Evolutionary conservation across 306 rosid genomes (phyloP).

Genomic region (Cucurbita argyrosperma): DNA sequence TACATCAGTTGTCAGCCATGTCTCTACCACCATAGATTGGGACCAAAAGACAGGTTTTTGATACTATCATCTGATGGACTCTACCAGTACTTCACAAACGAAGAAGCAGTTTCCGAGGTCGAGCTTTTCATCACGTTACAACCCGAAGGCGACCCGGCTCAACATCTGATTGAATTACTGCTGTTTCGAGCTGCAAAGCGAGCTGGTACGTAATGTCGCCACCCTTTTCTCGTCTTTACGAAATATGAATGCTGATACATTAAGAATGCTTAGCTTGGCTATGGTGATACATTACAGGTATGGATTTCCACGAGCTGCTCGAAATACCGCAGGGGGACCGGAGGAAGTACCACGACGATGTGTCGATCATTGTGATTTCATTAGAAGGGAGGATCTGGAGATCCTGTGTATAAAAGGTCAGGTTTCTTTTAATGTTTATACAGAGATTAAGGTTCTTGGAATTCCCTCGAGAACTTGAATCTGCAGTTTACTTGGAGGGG

Average conservation of each 20-base stretch:
- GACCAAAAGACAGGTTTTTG: conserved; percentile 78
- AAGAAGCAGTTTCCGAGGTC: conserved; percentile 93
- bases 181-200: conserved; percentile 90
- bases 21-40: conserved; percentile 77
- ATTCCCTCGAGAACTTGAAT: conserved; percentile 26
- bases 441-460: conserved; percentile 21
- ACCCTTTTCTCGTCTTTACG: background rate
- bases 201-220: too few species aligned
- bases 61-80: conserved; percentile 88
- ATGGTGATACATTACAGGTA: conserved; percentile 33
- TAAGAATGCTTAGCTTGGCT: background rate
- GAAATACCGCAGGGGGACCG: conserved; percentile 94
- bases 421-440: conserved; percentile 29
- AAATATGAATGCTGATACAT: background rate
- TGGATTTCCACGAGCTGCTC: conserved; percentile 88
- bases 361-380: conserved; percentile 88
- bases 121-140: conserved; percentile 81
- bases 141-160: conserved; percentile 98
- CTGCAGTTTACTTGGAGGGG: conserved; percentile 41
- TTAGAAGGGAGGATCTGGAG: conserved; percentile 99
- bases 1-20: conserved; percentile 81
- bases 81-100: conserved; percentile 83
- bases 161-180: conserved; percentile 87
- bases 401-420: conserved; percentile 71
- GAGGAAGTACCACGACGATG: conserved; percentile 92